Evolutionary conservation across 305 asterid species (phyloP).

Genomic region (Fraxinus latifolia): DNA sequence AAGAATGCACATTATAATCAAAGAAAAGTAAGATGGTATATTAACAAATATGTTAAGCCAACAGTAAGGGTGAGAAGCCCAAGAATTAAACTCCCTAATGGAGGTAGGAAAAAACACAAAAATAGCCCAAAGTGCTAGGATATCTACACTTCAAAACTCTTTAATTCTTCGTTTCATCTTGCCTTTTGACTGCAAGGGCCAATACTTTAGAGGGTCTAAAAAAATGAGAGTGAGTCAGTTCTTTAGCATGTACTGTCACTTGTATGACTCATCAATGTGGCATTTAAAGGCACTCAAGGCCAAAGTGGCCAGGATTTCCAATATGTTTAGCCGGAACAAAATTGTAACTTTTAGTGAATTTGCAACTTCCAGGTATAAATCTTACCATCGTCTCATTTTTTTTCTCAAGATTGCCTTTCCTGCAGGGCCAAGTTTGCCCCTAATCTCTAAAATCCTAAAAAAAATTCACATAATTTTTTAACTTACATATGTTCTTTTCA

Average conservation of each 20-base stretch:
- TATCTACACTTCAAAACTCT: neutral
- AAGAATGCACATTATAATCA: neutral
- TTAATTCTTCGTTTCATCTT: neutral
- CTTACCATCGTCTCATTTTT: neutral
- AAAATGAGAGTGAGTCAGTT: neutral
- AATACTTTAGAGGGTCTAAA: neutral
- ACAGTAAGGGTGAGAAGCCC: neutral
- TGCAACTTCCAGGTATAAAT: neutral
- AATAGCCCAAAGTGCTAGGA: neutral
- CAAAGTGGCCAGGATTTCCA: neutral
- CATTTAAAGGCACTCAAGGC: neutral
- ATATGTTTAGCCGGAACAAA: neutral
- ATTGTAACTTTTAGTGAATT: constrained; percentile 1
- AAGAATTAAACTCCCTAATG: neutral
- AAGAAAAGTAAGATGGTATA: neutral
- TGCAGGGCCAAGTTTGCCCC: neutral
- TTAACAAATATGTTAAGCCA: constrained; percentile 6
- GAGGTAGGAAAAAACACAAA: neutral
- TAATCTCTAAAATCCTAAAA: neutral
- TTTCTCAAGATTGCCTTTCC: neutral
- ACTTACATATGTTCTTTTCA: neutral
- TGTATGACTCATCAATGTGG: neutral
- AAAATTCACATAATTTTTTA: neutral
- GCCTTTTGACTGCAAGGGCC: neutral
- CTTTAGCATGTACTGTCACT: neutral